phyloP scores from a whole-genome alignment of 495 filamentous ascomycete species.

The Massariosphaeria phaeospora region DNA sequence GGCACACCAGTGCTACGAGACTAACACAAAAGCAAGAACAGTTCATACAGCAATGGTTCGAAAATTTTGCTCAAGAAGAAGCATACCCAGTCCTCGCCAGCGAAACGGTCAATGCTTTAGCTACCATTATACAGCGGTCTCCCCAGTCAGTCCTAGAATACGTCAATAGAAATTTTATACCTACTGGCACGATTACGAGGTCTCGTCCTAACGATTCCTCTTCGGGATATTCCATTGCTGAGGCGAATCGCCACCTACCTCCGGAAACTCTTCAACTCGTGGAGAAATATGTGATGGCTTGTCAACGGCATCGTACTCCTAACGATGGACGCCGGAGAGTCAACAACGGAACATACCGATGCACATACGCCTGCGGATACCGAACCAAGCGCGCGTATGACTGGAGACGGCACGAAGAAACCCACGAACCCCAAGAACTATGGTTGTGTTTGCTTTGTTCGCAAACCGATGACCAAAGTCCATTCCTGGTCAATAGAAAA shows the following conservation, averaged over 20 bases:
- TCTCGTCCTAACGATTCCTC: background rate
- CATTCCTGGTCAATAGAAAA: conserved; percentile 25
- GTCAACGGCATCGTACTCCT: conserved; percentile 7
- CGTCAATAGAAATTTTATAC: conserved; percentile 10
- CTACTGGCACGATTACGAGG: background rate
- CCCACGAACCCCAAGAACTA: conserved; percentile 30
- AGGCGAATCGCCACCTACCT: conserved; percentile 15
- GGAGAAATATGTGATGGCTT: conserved; percentile 20
- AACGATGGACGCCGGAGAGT: conserved; percentile 23
- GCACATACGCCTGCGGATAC: conserved; percentile 30
- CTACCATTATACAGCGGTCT: conserved; percentile 4
- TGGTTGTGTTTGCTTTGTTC: conserved; percentile 27
- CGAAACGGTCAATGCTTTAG: conserved; percentile 17
- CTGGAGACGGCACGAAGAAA: conserved; percentile 33
- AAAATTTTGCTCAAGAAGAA: background rate
- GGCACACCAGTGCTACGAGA: too few species aligned
- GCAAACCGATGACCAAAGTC: conserved; percentile 6
- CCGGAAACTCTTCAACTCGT: conserved; percentile 4
- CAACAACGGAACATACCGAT: conserved; percentile 21
- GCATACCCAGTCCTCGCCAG: background rate
- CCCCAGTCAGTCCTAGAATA: conserved; percentile 15
- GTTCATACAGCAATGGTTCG: conserved; percentile 16
- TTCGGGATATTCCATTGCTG: conserved; percentile 8
- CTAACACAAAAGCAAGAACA: conserved; percentile 12
- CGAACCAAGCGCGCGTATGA: conserved; percentile 24